A percentile compares a stretch with the other conserved stretches of the same genome.
Conservation (phyloP, 345 rosid genomes). For the Eucalyptus globulus region DNA sequence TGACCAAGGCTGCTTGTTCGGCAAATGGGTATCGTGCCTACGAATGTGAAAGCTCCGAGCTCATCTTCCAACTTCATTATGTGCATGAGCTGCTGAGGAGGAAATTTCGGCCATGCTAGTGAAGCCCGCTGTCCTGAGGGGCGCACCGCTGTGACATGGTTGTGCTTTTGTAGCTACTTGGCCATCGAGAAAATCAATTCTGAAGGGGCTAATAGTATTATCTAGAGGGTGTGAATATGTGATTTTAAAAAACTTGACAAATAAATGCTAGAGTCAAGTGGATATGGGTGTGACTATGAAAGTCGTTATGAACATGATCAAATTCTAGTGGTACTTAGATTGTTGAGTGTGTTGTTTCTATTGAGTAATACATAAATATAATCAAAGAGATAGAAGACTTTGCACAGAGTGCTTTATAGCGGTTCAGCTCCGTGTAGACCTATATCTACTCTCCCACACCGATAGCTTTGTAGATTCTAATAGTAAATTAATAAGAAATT, state of each 20-base stretch:
- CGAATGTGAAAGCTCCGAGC: not conserved
- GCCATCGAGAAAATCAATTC: not conserved
- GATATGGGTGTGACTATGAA: no score
- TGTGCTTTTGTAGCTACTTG: not conserved
- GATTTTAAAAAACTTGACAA: not conserved
- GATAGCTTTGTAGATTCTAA: no score
- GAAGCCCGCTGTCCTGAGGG: accelerated
- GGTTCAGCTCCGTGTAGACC: accelerated
- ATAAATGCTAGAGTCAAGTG: not conserved
- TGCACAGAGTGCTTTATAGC: accelerated
- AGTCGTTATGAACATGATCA: no score
- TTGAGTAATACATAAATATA: no score
- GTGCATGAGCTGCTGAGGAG: not conserved
- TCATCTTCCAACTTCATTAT: not conserved
- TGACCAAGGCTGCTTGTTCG: not conserved
- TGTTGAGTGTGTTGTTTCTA: no score
- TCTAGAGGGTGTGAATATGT: not conserved
- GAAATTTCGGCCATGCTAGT: not conserved
- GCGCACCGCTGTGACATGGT: accelerated
- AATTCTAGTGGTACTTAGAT: no score
- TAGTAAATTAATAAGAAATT: no score
- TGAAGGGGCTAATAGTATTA: not conserved
- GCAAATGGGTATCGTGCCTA: not conserved
- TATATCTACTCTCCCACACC: no score
- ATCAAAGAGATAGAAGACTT: no score